Evolutionary conservation across 371 early-diverging fungal species (phyloP), one percentile per base, ranked within the genome.

Genomic region (Smittium mucronatum): DNA sequence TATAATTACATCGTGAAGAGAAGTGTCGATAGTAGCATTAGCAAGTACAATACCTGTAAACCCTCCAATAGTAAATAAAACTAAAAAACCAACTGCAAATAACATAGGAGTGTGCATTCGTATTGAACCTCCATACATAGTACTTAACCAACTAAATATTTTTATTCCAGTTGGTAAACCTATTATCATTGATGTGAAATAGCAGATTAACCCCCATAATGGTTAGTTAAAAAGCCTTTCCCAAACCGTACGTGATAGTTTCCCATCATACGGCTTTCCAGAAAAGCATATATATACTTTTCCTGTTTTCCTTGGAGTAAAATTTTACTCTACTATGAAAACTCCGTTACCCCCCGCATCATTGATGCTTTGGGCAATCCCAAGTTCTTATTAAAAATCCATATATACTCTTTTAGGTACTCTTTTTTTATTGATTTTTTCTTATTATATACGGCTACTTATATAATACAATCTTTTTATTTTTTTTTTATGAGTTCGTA

Each of bases 91-190:
- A 63, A 84, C 73, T 71, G 77, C 72, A 64, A 80, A 84, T 75
- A 83, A 70, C 77, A 83, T 80, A 75, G 82, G 83, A 76, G 81
- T 81, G 74, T 77, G 78, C 73, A 81, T 81, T 75, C 80, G 79
- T 71, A 82, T 76, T 75, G 77, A 74, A 79, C 83, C 83, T 76
- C 83, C 83, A 72, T 81, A 83, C 73, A 83, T 77, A 29, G 84
- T 82, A 57, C 73, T 72, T 70, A 82, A 78, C 76, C 83, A 83
- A 69, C 80, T 80, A 71, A 84, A 84, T 67, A 84, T 78, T 84
- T 84, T 84, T 70, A 83, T 80, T 76, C 84, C 83, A 66, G 84
- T 84, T 63, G 84, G 83, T 75, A 80, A 75, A 76, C 82, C 84
- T 72, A 84, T 84, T 71, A 84, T 84, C 80, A 84, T 84, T 36